Conservation (phyloP, 228 moss, liverwort and hornwort species). For the Sphagnum magellanicum region DNA sequence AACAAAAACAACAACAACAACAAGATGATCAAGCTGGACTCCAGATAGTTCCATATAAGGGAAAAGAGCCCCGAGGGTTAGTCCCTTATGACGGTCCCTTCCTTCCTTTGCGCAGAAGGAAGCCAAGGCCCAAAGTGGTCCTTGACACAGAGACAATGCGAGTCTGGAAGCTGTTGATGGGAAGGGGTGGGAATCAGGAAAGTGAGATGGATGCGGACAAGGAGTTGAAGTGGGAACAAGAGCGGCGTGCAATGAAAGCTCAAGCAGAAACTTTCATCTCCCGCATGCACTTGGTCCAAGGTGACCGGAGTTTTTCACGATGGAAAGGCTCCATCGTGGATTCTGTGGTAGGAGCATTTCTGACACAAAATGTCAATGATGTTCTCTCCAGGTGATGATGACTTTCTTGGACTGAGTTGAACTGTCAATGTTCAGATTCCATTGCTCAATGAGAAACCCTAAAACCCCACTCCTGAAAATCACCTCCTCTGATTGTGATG, state of each 20-base stretch:
- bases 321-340: slow-evolving; percentile 89
- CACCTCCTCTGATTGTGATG: no score
- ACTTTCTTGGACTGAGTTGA: no score
- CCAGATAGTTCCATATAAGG: slow-evolving; percentile 38
- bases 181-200: slow-evolving; percentile 19
- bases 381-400: slow-evolving; percentile 63
- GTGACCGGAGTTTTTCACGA: slow-evolving; percentile 69
- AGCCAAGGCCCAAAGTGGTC: slow-evolving; percentile 58
- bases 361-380: slow-evolving; percentile 90
- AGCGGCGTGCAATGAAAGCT: slow-evolving; percentile 43
- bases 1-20: not conserved
- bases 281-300: slow-evolving; percentile 76
- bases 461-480: not conserved
- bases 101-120: slow-evolving; percentile 25
- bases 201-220: slow-evolving; percentile 18
- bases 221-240: slow-evolving; percentile 52
- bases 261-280: slow-evolving; percentile 54
- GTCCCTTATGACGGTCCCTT: slow-evolving; percentile 33
- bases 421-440: no score
- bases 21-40: slow-evolving; percentile 11
- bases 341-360: slow-evolving; percentile 78
- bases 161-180: slow-evolving; percentile 67
- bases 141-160: slow-evolving; percentile 48
- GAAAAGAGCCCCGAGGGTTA: slow-evolving; percentile 7
- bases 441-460: not conserved